A percentile compares a stretch with the other conserved stretches of the same genome.
phyloP scores from a whole-genome alignment of 2,329 filamentous ascomycete species.

The Aspergillus carbonarius region DNA sequence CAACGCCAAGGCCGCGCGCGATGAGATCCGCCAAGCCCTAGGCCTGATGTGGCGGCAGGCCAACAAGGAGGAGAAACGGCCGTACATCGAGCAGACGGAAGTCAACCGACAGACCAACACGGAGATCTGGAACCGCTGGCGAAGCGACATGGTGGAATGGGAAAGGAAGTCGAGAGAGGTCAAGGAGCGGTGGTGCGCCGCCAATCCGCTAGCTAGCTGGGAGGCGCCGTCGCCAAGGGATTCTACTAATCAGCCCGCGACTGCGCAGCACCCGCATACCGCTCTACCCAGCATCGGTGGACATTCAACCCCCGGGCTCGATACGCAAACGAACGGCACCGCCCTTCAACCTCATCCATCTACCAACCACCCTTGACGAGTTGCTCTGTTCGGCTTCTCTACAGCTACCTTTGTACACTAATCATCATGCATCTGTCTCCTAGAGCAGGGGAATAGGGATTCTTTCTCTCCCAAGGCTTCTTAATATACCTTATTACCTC shows the following conservation, averaged over 20 bases:
- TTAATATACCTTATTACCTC: no score
- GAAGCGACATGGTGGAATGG: conserved; percentile 60
- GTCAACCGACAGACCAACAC: conserved; percentile 69
- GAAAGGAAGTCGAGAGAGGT: conserved; percentile 39
- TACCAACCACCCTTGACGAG: no score
- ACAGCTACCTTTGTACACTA: no score
- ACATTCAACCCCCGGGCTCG: no score
- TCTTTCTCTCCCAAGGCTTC: no score
- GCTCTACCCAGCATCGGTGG: no score
- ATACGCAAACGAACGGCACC: no score
- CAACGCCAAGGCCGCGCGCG: conserved; percentile 64
- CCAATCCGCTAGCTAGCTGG: conserved; percentile 40
- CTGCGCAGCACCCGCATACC: background rate
- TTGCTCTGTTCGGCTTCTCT: no score
- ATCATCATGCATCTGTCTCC: no score
- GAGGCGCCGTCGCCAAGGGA: background rate
- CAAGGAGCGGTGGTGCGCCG: conserved; percentile 41
- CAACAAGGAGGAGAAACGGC: conserved; percentile 66
- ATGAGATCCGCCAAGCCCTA: conserved; percentile 79
- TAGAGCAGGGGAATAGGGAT: no score
- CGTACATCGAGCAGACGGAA: conserved; percentile 73
- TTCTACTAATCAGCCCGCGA: background rate
- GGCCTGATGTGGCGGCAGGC: conserved; percentile 90
- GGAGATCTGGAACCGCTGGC: conserved; percentile 67
- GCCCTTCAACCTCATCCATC: no score